Base-by-base conservation (phyloP, 108 stramenopile genomes). In the Discostella pseudostelligera region DNA sequence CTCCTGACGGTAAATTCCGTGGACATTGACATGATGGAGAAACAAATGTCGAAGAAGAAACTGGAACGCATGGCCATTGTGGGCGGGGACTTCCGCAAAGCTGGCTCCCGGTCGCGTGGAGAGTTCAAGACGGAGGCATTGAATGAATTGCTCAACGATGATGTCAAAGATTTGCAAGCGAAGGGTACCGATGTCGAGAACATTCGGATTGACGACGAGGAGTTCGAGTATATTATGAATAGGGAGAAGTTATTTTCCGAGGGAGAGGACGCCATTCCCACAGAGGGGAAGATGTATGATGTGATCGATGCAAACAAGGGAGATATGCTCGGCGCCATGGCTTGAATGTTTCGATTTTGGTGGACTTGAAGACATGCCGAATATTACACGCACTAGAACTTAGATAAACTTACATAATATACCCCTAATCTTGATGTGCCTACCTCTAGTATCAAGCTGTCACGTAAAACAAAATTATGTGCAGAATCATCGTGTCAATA, bases 1-100 rank as follows among this genome's bases (percentile, higher is more conserved):
- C 78, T 99, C 10, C 62, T 99, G 47, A 98, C 99, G 14, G 70
- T 78, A 16, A 95, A 95, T 55, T 96, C 94, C 19, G 96, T 97
- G 26, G 99, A 99, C 69, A 96, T 98, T 58, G 94, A 92, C 14
- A 99, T 99, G 97, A 98, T 99, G 95, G 96, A 96, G 78, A 90
- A 90, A 65, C 90, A 91, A 72, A 84, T 96, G 17, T 93, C 90
- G 19, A 96, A 96, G 61, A 96, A 95, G 84, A 96, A 96, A 76
- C 79, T 98, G 44, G 97, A 96, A 59, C 90, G 97, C 20, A 94
- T 98, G 90, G 88, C 96, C 4, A 96, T 98, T 66, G 87, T 87
- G 28, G 97, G 94, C 20, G 97, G 97, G 13, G 97, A 97, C 55
- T 98, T 96, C 68, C 80, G 93, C 26, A 90, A 93, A 78, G 95